Evolutionary conservation across 2,329 filamentous ascomycete genomes (phyloP).

Genomic region (Xylaria sp.): DNA sequence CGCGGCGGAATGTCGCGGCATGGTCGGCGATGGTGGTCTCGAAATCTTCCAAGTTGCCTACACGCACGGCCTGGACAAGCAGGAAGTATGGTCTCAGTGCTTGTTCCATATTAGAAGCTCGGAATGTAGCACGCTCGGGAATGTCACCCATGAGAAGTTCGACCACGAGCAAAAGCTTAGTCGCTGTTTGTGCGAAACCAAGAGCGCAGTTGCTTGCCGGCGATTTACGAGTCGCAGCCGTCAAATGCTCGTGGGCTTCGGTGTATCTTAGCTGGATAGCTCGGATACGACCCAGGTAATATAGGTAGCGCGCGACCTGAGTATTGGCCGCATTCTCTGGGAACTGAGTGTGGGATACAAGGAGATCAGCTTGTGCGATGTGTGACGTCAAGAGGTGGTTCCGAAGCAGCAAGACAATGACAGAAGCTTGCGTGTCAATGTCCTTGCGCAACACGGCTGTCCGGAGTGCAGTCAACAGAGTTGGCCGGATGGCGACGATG

Average conservation of each 20-base stretch:
- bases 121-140: conserved; percentile 92
- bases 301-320: conserved; percentile 95
- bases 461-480: conserved; percentile 83
- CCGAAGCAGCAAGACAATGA: conserved; percentile 91
- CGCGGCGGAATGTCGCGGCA: conserved; percentile 84
- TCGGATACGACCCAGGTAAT: conserved; percentile 95
- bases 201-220: conserved; percentile 87
- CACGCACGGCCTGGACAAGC: conserved; percentile 91
- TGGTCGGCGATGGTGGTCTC: conserved; percentile 83
- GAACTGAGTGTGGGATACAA: conserved; percentile 95
- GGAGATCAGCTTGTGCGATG: conserved; percentile 93
- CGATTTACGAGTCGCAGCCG: conserved; percentile 91
- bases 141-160: conserved; percentile 99
- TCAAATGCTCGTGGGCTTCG: conserved; percentile 92
- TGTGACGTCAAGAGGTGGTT: conserved; percentile 97
- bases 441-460: conserved; percentile 98
- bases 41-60: conserved; percentile 95
- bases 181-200: conserved; percentile 94
- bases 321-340: conserved; percentile 95
- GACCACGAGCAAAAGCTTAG: conserved; percentile 94
- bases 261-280: conserved; percentile 97
- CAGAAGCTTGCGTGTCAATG: conserved; percentile 93
- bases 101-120: conserved; percentile 83
- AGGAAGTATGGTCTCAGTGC: conserved; percentile 91
- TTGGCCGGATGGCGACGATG: conserved; percentile 83